Conservation (phyloP, 2,329 filamentous ascomycete species). For the Trichoderma afroharzianum region DNA sequence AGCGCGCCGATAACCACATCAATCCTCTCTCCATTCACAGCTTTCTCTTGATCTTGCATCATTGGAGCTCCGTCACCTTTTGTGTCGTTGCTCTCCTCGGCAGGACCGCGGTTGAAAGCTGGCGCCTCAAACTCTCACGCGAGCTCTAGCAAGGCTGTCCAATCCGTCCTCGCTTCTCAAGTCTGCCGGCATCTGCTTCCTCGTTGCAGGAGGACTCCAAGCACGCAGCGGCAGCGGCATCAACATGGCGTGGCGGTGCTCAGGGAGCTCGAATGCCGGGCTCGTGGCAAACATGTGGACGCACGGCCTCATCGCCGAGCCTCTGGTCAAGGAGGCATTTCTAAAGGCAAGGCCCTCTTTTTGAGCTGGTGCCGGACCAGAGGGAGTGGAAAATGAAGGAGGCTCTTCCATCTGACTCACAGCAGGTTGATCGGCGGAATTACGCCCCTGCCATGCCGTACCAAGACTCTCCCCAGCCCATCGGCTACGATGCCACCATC, state of each 20-base stretch:
- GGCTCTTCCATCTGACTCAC: neutral
- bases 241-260: conserved; percentile 86
- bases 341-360: conserved; percentile 49
- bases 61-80: neutral
- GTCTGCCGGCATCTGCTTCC: neutral
- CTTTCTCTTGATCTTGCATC: neutral
- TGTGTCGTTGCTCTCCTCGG: neutral
- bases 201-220: neutral
- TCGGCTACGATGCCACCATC: conserved; percentile 55
- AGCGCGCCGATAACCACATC: neutral
- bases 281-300: conserved; percentile 74
- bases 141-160: neutral
- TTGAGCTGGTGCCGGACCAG: neutral
- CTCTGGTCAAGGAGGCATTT: conserved; percentile 76
- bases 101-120: neutral
- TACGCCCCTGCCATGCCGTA: conserved; percentile 74
- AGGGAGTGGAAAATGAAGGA: neutral
- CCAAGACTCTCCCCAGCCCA: conserved; percentile 52
- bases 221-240: conserved; percentile 17
- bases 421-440: conserved; percentile 79
- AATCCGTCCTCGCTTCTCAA: neutral
- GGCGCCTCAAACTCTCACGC: neutral
- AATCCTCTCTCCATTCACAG: neutral
- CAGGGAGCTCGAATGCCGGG: conserved; percentile 67
- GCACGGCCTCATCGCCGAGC: conserved; percentile 68